These are phyloP conservation scores for Houttuynia cordata DNA, from an alignment of 164 flowering plant species.

Conservation along the genomic window DNA sequence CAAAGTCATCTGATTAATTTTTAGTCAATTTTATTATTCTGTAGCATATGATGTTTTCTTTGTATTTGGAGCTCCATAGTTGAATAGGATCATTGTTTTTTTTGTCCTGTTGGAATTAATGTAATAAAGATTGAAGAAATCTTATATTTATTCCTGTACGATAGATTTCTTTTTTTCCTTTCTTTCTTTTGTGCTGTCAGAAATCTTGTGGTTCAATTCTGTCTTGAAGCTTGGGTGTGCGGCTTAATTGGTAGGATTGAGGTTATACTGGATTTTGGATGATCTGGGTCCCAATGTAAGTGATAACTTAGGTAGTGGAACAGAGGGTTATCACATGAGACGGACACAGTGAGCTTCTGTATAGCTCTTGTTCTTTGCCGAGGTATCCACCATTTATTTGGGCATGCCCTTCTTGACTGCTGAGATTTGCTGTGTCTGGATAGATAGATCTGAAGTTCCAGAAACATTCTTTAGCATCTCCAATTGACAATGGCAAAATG, in stretches of 20 bases:
- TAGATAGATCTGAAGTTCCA: neutral
- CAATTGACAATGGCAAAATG: neutral
- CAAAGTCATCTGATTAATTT: conserved; percentile 8
- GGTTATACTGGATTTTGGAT: neutral
- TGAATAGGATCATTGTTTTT: neutral
- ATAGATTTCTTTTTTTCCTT: no score
- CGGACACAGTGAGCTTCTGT: neutral
- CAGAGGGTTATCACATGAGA: neutral
- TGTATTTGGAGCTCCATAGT: neutral
- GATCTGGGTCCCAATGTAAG: neutral
- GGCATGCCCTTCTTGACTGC: neutral
- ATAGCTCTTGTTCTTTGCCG: neutral
- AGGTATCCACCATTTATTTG: neutral
- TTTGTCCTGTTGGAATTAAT: neutral
- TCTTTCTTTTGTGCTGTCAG: neutral
- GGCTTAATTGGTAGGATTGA: neutral
- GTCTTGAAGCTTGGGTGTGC: neutral
- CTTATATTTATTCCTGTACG: neutral
- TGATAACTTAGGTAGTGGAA: neutral
- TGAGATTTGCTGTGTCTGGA: no score
- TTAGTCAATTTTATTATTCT: neutral
- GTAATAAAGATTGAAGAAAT: neutral
- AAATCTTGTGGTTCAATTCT: neutral
- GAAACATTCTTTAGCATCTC: neutral
- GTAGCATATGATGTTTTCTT: neutral